Conservation (phyloP, 1,284 basidiomycete species). For the Ceratobasidium papillatum region DNA sequence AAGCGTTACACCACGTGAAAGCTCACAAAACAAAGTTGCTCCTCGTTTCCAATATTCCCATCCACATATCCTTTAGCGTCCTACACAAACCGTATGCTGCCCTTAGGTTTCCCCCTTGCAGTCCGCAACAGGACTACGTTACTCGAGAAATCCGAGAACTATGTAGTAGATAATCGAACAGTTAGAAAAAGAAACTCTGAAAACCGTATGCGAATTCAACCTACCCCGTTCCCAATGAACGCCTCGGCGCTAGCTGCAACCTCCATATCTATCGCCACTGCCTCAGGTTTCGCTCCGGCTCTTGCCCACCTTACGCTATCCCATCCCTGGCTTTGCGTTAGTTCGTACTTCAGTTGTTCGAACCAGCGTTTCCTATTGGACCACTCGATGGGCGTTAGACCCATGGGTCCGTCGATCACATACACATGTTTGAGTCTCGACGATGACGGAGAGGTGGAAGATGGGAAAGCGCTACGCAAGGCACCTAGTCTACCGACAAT, state of each 20-base stretch:
- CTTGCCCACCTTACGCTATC: slow-evolving; percentile 29
- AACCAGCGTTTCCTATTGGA: slow-evolving; percentile 30
- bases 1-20: too few relatives aligned
- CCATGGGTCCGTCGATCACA: slow-evolving; percentile 30
- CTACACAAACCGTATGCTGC: slow-evolving; percentile 26
- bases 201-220: background rate
- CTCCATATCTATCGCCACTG: slow-evolving; percentile 32
- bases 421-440: slow-evolving; percentile 27
- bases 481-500: slow-evolving; percentile 22
- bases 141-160: slow-evolving; percentile 37
- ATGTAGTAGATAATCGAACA: background rate
- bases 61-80: background rate
- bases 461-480: slow-evolving; percentile 5
- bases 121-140: slow-evolving; percentile 26
- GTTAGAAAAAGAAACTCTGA: background rate
- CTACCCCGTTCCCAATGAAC: slow-evolving; percentile 29
- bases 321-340: slow-evolving; percentile 25
- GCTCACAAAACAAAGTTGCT: background rate
- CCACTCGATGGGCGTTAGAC: slow-evolving; percentile 3
- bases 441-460: background rate
- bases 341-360: slow-evolving; percentile 16
- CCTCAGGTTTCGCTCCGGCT: slow-evolving; percentile 22
- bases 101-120: background rate
- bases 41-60: background rate
- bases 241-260: slow-evolving; percentile 13